Evolutionary conservation across 371 early-diverging fungal species (phyloP).

Genomic region (Rhizopus arrhizus): DNA sequence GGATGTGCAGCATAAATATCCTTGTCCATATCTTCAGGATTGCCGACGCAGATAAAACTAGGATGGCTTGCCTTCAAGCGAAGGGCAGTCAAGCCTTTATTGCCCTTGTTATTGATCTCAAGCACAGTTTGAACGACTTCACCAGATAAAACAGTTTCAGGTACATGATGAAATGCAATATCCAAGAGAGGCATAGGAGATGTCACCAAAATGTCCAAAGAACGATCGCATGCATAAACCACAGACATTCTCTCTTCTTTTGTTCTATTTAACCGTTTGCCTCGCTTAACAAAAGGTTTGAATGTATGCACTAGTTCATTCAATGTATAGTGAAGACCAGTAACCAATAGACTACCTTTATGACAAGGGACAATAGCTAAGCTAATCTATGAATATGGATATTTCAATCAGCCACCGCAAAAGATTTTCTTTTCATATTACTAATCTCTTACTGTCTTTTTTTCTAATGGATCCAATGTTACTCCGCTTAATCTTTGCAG

Average conservation of each 20-base stretch:
- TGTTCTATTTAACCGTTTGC: slow-evolving; percentile 76
- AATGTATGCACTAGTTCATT: slow-evolving; percentile 74
- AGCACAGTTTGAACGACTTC: slow-evolving; percentile 75
- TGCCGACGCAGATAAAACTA: slow-evolving; percentile 79
- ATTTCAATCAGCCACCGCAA: background rate
- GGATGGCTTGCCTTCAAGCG: slow-evolving; percentile 84
- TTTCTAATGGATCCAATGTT: slow-evolving; percentile 57
- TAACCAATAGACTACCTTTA: slow-evolving; percentile 74
- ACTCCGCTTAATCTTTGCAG: slow-evolving; percentile 55
- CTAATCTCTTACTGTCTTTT: slow-evolving; percentile 38
- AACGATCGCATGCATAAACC: slow-evolving; percentile 70
- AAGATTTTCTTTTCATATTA: background rate
- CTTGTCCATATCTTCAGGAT: slow-evolving; percentile 50
- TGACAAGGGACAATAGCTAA: slow-evolving; percentile 72
- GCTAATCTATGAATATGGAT: slow-evolving; percentile 56
- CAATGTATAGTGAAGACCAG: slow-evolving; percentile 79
- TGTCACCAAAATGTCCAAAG: slow-evolving; percentile 75
- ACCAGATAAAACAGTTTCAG: slow-evolving; percentile 80
- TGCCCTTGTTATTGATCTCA: slow-evolving; percentile 84
- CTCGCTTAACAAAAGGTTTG: slow-evolving; percentile 69
- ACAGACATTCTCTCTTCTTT: slow-evolving; percentile 60
- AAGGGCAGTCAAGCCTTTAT: slow-evolving; percentile 70
- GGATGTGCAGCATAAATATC: slow-evolving; percentile 31
- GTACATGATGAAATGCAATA: slow-evolving; percentile 73
- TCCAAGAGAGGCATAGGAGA: slow-evolving; percentile 86